These are phyloP conservation scores for Myotisia sp. DNA, from an alignment of 2,329 filamentous ascomycete genomes.

Conservation along the genomic window DNA sequence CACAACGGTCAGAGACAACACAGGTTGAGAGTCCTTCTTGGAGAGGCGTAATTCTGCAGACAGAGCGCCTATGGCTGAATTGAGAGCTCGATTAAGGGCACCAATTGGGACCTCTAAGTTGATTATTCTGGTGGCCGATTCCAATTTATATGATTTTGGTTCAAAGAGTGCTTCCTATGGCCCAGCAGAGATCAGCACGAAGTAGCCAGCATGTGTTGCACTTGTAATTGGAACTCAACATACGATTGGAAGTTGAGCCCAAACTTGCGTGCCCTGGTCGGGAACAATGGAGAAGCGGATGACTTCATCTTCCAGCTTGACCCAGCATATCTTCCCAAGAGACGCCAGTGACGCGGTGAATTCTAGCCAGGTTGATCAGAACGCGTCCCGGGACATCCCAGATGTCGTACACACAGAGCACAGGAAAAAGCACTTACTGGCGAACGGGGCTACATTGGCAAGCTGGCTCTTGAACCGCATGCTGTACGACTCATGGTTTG, in stretches of 20 bases:
- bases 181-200: too few relatives aligned
- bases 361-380: conserved; percentile 29
- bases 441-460: conserved; percentile 38
- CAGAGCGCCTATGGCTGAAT: conserved; percentile 67
- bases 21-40: conserved; percentile 75
- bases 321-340: conserved; percentile 73
- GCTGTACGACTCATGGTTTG: background rate
- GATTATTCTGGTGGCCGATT: conserved; percentile 85
- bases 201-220: too few relatives aligned
- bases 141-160: conserved; percentile 69
- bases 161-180: conserved; percentile 71
- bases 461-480: conserved; percentile 43
- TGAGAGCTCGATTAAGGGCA: conserved; percentile 78
- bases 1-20: conserved; percentile 80
- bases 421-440: conserved; percentile 29
- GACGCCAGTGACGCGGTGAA: conserved; percentile 49
- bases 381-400: conserved; percentile 1
- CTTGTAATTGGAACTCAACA: conserved; percentile 13
- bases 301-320: conserved; percentile 72
- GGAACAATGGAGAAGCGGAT: conserved; percentile 93
- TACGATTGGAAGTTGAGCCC: conserved; percentile 54
- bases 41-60: conserved; percentile 78
- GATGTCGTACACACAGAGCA: conserved; percentile 7
- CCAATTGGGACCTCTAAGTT: conserved; percentile 90
- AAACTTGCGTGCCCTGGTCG: conserved; percentile 88